A percentile compares a stretch with the other conserved stretches of the same genome.
These are phyloP conservation scores for Periconia sp. DNA, from an alignment of 2,329 filamentous ascomycete genomes.

Conservation along the genomic window DNA sequence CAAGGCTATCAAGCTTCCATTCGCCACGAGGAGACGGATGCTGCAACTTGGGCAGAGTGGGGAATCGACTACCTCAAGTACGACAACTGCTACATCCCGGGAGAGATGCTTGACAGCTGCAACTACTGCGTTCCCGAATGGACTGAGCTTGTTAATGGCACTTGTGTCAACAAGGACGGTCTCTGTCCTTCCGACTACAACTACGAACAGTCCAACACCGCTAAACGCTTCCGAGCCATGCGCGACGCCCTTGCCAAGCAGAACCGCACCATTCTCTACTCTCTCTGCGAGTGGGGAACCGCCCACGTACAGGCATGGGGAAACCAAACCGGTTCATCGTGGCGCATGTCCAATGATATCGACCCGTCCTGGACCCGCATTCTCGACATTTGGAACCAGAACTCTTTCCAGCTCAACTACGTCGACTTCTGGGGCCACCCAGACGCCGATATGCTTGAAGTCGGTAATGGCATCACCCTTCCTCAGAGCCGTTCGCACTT, in stretches of 20 bases:
- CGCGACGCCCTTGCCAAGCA: conserved; percentile 48
- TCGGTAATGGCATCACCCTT: conserved; percentile 40
- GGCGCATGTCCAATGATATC: conserved; percentile 33
- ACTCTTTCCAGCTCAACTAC: conserved; percentile 20
- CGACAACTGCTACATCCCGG: conserved; percentile 39
- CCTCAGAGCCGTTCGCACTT: conserved; percentile 42
- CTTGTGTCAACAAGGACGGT: conserved; percentile 37
- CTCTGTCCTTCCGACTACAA: conserved; percentile 53
- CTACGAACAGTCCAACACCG: conserved; percentile 52
- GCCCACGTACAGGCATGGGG: conserved; percentile 36
- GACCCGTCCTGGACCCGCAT: conserved; percentile 20
- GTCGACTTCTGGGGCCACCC: conserved; percentile 25
- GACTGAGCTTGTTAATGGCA: conserved; percentile 33
- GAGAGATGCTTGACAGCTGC: conserved; percentile 41
- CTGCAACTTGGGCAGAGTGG: conserved; percentile 52
- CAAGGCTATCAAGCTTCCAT: conserved; percentile 59
- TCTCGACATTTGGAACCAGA: conserved; percentile 23
- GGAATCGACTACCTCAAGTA: conserved; percentile 36
- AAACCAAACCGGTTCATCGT: conserved; percentile 33
- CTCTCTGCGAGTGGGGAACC: conserved; percentile 39
- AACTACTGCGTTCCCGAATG: conserved; percentile 45
- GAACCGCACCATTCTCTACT: conserved; percentile 37
- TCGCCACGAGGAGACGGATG: conserved; percentile 59
- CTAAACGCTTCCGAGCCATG: conserved; percentile 51
- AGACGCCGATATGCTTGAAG: conserved; percentile 37